Base-by-base conservation (phyloP, 192 early-diverging fungal species). In the Lobosporangium transversale region DNA sequence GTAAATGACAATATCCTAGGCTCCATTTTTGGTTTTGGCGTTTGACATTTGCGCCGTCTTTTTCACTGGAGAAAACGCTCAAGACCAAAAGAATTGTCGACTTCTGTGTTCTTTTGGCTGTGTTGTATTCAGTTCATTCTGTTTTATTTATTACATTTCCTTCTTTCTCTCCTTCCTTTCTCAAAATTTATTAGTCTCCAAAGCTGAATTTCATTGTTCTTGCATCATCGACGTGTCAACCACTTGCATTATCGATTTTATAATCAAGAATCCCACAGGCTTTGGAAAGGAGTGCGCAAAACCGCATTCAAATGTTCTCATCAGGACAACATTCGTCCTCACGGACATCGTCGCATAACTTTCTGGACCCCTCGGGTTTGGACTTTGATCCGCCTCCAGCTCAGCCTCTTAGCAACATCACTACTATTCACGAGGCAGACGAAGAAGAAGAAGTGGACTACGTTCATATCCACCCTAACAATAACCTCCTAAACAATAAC, bases 381-480 rank as follows among this genome's bases (percentile, higher is more conserved):
- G 71, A 76, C 64, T 62, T 76, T 62, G 71, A 76, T 62, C 64
- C 62, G 9, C 71, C 71, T 43, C 58, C 71, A 15, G 53, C 52
- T 3, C 35, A 50, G 17, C 62, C 70, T 5, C 70, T 5, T 35
- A 66, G 32, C 23, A 50, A 60, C 23, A 76, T 76, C 47, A 66
- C 71, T 7, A 76, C 71, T 42, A 76, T 76, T 53, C 71, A 66
- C 14, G 71, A 76, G 30, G 71, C 65, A 20, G 58, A 59, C 37
- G 62, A 76, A 17, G 71, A 76, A n/a, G 71, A 76, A 9, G 71
- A 76, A 11, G 45, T 36, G 10, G 71, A 62, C 24, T 76, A 66
- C 26, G 50, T 76, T 18, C 71, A 76, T 43, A 57, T 76, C 27
- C 64, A 55, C 14, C 53, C 29, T 23, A 2, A 15, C 51, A 5